phyloP scores from a whole-genome alignment of 768 basidiomycete genomes.

The Amanita muscaria region DNA sequence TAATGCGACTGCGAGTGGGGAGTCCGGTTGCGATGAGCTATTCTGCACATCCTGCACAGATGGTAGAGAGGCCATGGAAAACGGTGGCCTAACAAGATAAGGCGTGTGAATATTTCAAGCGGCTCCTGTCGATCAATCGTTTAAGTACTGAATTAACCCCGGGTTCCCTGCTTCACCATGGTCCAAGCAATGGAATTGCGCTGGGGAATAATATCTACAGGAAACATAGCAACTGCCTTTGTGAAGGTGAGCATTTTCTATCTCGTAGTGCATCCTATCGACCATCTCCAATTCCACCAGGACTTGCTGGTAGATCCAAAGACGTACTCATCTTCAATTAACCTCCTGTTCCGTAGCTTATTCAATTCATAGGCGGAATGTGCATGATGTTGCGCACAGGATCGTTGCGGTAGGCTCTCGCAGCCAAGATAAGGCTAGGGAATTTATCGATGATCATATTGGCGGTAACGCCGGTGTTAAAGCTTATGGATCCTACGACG shows the following conservation, averaged over 20 bases:
- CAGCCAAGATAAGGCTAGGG: conserved; percentile 53
- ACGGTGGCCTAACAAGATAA: too few species aligned
- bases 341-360: background rate
- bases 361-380: conserved; percentile 29
- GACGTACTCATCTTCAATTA: conserved; percentile 29
- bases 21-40: conserved; percentile 23
- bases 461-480: conserved; percentile 46
- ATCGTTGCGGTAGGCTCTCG: conserved; percentile 75
- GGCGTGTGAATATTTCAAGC: too few species aligned
- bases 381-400: conserved; percentile 59
- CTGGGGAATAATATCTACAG: conserved; percentile 89
- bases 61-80: conserved; percentile 27
- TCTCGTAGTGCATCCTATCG: background rate
- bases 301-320: conserved; percentile 70
- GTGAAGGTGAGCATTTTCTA: conserved; percentile 38
- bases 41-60: conserved; percentile 23
- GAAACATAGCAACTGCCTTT: conserved; percentile 59
- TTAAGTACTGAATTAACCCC: too few species aligned
- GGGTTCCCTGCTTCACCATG: too few species aligned
- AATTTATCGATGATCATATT: conserved; percentile 52
- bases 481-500: conserved; percentile 65
- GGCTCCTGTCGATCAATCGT: too few species aligned
- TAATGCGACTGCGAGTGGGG: conserved; percentile 28
- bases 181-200: conserved; percentile 39
- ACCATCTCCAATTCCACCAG: conserved; percentile 28